Evolutionary conservation across 2,329 filamentous ascomycete genomes (phyloP), one percentile per base, ranked within the genome.

Genomic region (Periconia macrospinosa): DNA sequence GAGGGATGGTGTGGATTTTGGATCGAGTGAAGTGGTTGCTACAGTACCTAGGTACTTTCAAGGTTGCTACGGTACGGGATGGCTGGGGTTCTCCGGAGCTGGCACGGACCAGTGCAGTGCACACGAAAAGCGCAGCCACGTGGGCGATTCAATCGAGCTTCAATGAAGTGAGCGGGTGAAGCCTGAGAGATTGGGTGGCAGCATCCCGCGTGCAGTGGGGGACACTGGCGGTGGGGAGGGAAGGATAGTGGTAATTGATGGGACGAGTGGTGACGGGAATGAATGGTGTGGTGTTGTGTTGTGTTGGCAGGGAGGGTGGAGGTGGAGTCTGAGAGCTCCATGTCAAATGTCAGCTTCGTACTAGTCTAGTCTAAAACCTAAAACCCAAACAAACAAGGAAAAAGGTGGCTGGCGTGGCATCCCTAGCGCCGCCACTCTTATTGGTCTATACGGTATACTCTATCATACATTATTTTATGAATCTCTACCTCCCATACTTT

Each of bases 181-280:
- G 66, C 64, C 67, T 63, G 57, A 58, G 55, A 56, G 57, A 60
- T 62, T 60, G n/a, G n/a, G 57, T 63, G 61, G 58, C 59, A 63
- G 65, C 69, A 72, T 72, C 61, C 64, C 70, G 68, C 61, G 63
- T 66, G 59, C 59, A 52, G 61, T 60, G 52, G 54, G n/a, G 51
- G 56, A 58, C 51, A 58, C 56, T 53, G 57, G 52, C 52, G 60
- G 47, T 52, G n/a, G 17, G n/a, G 3, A 15, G n/a, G 41, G n/a
- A n/a, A n/a, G n/a, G n/a, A n/a, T 27, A 8, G 23, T 27, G 23
- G 23, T 27, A 8, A n/a, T n/a, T n/a, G n/a, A n/a, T n/a, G n/a
- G n/a, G n/a, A n/a, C n/a, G n/a, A n/a, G n/a, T n/a, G 23, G 23
- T 27, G 23, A 27, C 8, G 23, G 42, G 19, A 19, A 44, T 6